Evolutionary conservation across 2,329 filamentous ascomycete species (phyloP), one percentile per base, ranked within the genome.

Genomic region (Apiospora phragmitis): DNA sequence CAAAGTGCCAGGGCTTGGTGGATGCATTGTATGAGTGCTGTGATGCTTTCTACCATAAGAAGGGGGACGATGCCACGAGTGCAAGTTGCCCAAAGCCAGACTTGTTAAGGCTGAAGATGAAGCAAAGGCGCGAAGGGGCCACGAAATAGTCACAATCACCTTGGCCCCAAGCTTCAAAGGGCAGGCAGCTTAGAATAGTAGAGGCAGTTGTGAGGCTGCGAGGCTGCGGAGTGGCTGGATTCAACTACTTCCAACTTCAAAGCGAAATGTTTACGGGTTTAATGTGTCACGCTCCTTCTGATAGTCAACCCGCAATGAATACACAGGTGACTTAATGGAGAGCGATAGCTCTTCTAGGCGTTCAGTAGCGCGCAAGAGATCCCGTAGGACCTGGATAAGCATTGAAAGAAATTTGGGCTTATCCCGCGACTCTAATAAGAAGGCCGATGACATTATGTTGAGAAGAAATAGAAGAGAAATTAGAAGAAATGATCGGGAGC

Each of bases 371-470:
- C 95, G 95, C 93, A 86, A 86, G 92, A 95, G 93, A 88, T 86
- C 92, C 89, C 87, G 82, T 83, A 87, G 91, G 89, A 92, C 89
- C 94, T 97, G 93, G 94, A 93, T 91, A 94, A 94, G 93, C 89
- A 98, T 89, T 94, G 93, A 95, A 81, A 78, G 79, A 74, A 75
- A 74, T 78, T 62, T 38, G 81, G 83, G 90, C 93, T 90, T 93
- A 90, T 91, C 93, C 93, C 95, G 95, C 97, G 96, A 99, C 96
- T 99, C 96, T 98, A 98, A 95, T 93, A 93, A 93, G 90, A 92
- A 93, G 92, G 94, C 92, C 91, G 81, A 87, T 89, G 90, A 94
- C 91, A 94, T 93, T 95, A 62, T 62, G 55, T 38, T 62, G 55
- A 24, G 86, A 87, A 83, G 85, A 85, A 82, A 82, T 8, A 41